These are phyloP conservation scores for Fomitopsis pulvina DNA, from an alignment of 768 basidiomycete genomes.

Conservation along the genomic window DNA sequence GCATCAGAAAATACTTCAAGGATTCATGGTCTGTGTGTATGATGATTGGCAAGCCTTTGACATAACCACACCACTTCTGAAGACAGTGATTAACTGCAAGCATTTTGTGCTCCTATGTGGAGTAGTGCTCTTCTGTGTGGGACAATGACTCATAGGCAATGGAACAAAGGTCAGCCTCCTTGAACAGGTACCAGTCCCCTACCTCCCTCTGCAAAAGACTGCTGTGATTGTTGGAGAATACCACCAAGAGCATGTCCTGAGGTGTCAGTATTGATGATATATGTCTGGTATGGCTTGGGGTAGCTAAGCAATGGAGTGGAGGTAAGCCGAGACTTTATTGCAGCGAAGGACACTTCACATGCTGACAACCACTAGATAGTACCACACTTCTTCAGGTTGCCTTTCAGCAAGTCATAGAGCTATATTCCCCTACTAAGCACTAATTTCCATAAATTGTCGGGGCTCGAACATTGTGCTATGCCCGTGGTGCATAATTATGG, in stretches of 20 bases:
- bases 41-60: conserved; percentile 18
- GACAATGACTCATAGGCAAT: conserved; percentile 6
- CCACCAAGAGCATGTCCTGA: conserved; percentile 4
- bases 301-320: conserved; percentile 5
- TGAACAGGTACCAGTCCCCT: conserved; percentile 4
- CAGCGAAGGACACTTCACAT: neutral
- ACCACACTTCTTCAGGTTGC: conserved; percentile 3
- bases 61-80: conserved; percentile 16
- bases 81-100: conserved; percentile 9
- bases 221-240: conserved; percentile 3
- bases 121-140: conserved; percentile 1
- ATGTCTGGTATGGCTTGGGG: conserved; percentile 1
- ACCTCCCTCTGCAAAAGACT: neutral
- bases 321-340: conserved; percentile 18
- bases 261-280: conserved; percentile 5
- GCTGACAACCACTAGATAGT: conserved; percentile 2
- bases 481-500: no score
- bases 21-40: conserved; percentile 20
- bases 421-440: no score
- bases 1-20: conserved; percentile 14
- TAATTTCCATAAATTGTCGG: no score
- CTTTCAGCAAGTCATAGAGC: conserved; percentile 1
- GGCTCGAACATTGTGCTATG: no score
- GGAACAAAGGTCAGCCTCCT: conserved; percentile 1
- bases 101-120: conserved; percentile 4